Base-by-base conservation (phyloP, 371 early-diverging fungal genomes). In the Mortierella sp. region DNA sequence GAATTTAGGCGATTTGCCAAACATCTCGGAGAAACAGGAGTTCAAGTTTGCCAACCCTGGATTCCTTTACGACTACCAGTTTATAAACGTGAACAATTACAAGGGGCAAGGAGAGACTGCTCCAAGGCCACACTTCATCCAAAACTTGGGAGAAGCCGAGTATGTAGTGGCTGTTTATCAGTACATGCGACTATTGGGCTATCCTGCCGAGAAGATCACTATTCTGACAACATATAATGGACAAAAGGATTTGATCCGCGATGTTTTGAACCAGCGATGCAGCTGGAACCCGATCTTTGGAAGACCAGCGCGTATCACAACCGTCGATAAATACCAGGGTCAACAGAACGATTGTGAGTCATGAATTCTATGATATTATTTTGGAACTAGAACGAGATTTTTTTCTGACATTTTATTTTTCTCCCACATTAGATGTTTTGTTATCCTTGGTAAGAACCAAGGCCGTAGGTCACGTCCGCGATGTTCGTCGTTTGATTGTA, bases 121-220 rank as follows among this genome's bases (percentile, higher is more conserved):
- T 57, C 96, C 96, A 2, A 86, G 88, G 2, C 90, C 90, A 12
- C 89, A 91, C 70, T 95, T 90, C 55, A 81, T 71, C n/a, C 96
- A 98, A 84, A 98, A 98, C 76, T 81, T 98, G 61, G 97, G 94
- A n/a, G 99, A 98, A 75, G 99, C 99, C 28, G 99, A 98, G 85
- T 98, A 94, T 73, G 87, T 94, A 5, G 98, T 98, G 8, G 97
- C 97, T 7, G 85, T 92, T 13, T 98, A 89, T 86, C 96, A 96
- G 85, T 98, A 97, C 85, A 96, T 98, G 99, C 90, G 97, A 26
- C 83, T 97, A 49, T 61, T 94, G 40, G 99, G 99, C 75, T 98
- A 98, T 65, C 95, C 97, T 3, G 90, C 94, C 0, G 89, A 92
- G 34, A 89, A 90, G 62, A 97, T 98, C 61, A 87, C 95, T 0